A percentile compares a stretch with the other conserved stretches of the same genome.
Evolutionary conservation across 345 rosid genomes (phyloP).

Genomic region (Eucalyptus sp.): DNA sequence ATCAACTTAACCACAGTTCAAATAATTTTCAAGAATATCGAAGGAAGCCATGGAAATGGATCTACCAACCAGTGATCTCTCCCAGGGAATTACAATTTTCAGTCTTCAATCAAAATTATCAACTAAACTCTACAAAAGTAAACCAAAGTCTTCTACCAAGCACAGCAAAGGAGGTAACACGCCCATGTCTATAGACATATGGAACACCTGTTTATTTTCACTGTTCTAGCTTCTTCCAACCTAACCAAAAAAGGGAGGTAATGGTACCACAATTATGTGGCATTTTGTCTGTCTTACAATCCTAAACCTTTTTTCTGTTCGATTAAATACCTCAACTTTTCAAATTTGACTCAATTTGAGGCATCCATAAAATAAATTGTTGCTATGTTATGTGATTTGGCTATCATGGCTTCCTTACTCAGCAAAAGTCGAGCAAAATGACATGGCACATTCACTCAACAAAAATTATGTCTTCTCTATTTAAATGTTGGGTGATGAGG

Average conservation of each 20-base stretch:
- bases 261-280: not conserved
- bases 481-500: not conserved
- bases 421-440: not conserved
- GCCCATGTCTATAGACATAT: not conserved
- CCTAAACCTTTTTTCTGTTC: not conserved
- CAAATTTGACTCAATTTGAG: not conserved
- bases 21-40: not conserved
- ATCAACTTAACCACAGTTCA: not conserved
- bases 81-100: not conserved
- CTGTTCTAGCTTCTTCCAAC: not conserved
- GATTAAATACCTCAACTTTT: not conserved
- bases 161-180: not conserved
- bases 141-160: not conserved
- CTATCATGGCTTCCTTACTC: not conserved
- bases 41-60: not conserved
- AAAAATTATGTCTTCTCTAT: not conserved
- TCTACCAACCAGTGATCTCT: not conserved
- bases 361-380: not conserved
- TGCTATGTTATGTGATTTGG: not conserved
- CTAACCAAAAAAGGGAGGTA: not conserved
- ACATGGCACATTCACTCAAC: not conserved
- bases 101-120: not conserved
- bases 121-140: not conserved
- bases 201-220: not conserved
- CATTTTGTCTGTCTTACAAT: not conserved